phyloP scores from a whole-genome alignment of 106 monocot species.

The Agapanthus africanus region DNA sequence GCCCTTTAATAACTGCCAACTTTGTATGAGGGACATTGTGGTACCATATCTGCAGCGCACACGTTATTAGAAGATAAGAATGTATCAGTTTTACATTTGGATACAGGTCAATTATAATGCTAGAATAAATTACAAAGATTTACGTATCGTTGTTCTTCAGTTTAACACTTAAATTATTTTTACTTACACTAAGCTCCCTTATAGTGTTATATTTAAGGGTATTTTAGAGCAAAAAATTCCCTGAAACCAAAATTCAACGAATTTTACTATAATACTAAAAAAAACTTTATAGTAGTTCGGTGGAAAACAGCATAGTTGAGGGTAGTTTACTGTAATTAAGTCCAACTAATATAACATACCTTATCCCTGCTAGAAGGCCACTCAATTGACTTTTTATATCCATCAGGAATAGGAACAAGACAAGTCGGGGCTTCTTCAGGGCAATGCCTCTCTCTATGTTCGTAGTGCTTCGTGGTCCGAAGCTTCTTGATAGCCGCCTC shows the following conservation, averaged over 20 bases:
- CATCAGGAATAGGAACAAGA: slow-evolving; percentile 78
- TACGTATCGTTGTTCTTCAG: too few species aligned
- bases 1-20: slow-evolving; percentile 72
- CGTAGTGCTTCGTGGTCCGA: slow-evolving; percentile 57
- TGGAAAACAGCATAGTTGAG: too few species aligned
- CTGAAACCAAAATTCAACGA: too few species aligned
- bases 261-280: too few species aligned
- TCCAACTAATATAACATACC: slow-evolving; percentile 36
- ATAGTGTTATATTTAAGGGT: too few species aligned
- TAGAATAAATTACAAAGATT: too few species aligned
- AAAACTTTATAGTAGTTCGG: too few species aligned
- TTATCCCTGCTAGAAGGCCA: slow-evolving; percentile 92
- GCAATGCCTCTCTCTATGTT: slow-evolving; percentile 93
- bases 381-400: slow-evolving; percentile 51
- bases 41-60: slow-evolving; percentile 94
- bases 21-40: slow-evolving; percentile 76
- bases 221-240: too few species aligned
- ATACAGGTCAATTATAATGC: neutral
- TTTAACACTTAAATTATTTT: too few species aligned
- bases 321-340: too few species aligned
- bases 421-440: slow-evolving; percentile 69
- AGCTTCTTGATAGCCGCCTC: slow-evolving; percentile 62
- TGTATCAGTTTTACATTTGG: neutral
- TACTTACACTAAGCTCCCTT: too few species aligned
- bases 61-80: neutral